phyloP scores from a whole-genome alignment of 208 protist species.

The Trypanosoma melophagium region DNA sequence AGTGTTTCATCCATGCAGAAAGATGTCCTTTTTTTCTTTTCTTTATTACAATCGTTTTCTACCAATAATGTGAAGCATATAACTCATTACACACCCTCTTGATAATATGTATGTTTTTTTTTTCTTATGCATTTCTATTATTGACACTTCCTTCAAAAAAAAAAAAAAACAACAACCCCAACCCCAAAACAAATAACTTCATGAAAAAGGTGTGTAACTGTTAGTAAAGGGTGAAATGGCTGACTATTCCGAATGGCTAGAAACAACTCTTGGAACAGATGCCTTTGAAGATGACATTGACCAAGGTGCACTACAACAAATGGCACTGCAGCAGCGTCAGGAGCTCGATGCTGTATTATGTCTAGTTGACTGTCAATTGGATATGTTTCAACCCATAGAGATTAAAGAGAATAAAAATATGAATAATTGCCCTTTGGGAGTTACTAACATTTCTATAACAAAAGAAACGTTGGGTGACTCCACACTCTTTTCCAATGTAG shows the following conservation, averaged over 20 bases:
- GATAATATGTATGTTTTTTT: background rate
- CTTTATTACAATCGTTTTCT: background rate
- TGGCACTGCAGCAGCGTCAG: slow-evolving; percentile 20
- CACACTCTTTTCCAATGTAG: too few relatives aligned
- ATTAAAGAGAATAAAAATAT: background rate
- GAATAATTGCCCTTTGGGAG: background rate
- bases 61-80: slow-evolving; percentile 3
- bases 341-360: slow-evolving; percentile 73
- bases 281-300: slow-evolving; percentile 19
- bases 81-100: too few relatives aligned
- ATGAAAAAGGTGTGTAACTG: background rate
- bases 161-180: background rate
- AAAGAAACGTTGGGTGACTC: too few relatives aligned
- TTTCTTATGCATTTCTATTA: background rate
- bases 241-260: slow-evolving; percentile 52
- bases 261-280: slow-evolving; percentile 36
- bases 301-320: slow-evolving; percentile 22
- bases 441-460: too few relatives aligned
- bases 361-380: slow-evolving; percentile 64
- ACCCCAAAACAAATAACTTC: too few relatives aligned
- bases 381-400: slow-evolving; percentile 45
- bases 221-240: slow-evolving; percentile 24
- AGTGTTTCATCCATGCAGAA: slow-evolving; percentile 6
- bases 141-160: slow-evolving; percentile 1
- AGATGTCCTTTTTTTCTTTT: background rate